Percentiles rank a stretch among this genome's conserved stretches.
Evolutionary conservation across 495 filamentous ascomycete species (phyloP).

Genomic region (Tuber brumale): DNA sequence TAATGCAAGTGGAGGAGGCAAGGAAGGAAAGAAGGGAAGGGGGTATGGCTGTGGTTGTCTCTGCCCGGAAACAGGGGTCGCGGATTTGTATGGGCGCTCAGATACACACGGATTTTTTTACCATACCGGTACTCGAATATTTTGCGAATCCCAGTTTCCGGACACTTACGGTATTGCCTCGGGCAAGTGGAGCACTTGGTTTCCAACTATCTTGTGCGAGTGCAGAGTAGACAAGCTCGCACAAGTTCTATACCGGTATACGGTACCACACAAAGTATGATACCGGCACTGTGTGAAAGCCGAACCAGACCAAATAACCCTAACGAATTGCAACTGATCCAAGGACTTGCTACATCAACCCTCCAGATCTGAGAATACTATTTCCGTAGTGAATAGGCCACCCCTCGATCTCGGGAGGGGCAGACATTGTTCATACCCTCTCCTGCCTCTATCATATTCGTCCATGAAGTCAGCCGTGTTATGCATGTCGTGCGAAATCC

Average conservation of each 20-base stretch:
- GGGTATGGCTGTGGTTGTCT: not conserved
- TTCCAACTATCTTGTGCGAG: not conserved
- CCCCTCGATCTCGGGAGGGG: not conserved
- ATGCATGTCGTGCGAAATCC: not conserved
- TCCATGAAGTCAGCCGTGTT: not conserved
- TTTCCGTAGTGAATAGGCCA: not conserved
- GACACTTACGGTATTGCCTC: too few species aligned
- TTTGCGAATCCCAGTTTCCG: too few species aligned
- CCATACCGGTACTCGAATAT: too few species aligned
- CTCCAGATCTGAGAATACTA: not conserved
- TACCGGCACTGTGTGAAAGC: not conserved
- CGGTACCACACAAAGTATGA: too few species aligned
- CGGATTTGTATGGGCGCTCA: too few species aligned
- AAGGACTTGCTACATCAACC: not conserved
- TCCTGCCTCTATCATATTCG: not conserved
- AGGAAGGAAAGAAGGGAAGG: not conserved
- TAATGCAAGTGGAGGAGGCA: not conserved
- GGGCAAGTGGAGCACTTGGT: too few species aligned
- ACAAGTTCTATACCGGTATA: too few species aligned
- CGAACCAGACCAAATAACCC: not conserved
- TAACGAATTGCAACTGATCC: not conserved
- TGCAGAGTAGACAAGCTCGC: not conserved
- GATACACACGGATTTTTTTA: too few species aligned
- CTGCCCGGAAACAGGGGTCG: too few species aligned
- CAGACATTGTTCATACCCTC: not conserved